A percentile compares a stretch with the other conserved stretches of the same genome.
Conservation (phyloP, 116 monocot species). For the Iris pallida region DNA sequence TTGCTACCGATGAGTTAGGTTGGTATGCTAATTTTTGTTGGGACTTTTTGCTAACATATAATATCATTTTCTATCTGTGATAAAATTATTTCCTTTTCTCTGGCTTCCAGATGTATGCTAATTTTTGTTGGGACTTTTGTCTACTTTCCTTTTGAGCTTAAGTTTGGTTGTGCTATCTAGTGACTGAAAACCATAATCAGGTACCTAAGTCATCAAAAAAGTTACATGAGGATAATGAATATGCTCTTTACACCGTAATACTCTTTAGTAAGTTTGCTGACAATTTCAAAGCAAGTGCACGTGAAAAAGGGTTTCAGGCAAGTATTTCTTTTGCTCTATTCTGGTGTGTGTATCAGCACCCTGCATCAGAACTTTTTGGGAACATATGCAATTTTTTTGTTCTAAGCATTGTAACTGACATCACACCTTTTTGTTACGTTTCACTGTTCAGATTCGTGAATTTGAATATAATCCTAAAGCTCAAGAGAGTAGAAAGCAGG, state of each 20-base stretch:
- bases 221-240: conserved; percentile 86
- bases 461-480: conserved; percentile 83
- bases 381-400: too few species aligned
- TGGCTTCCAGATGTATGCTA: not conserved
- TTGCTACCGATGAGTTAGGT: too few species aligned
- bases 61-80: not conserved
- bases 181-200: conserved; percentile 22
- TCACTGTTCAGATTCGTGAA: conserved; percentile 62
- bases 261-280: conserved; percentile 76
- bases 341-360: too few species aligned
- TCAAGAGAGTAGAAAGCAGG: conserved; percentile 65
- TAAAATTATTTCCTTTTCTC: not conserved
- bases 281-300: conserved; percentile 72
- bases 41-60: too few species aligned
- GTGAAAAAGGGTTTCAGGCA: conserved; percentile 95
- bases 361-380: too few species aligned
- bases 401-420: not conserved
- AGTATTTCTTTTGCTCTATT: conserved; percentile 5
- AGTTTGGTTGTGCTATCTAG: not conserved
- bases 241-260: conserved; percentile 92
- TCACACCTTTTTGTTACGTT: not conserved
- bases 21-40: too few species aligned
- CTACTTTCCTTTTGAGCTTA: not conserved
- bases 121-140: not conserved
- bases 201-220: conserved; percentile 92